A percentile compares a stretch with the other conserved stretches of the same genome.
Conservation (phyloP, 2,329 filamentous ascomycete genomes). For the Cladobotryum mycophilum region DNA sequence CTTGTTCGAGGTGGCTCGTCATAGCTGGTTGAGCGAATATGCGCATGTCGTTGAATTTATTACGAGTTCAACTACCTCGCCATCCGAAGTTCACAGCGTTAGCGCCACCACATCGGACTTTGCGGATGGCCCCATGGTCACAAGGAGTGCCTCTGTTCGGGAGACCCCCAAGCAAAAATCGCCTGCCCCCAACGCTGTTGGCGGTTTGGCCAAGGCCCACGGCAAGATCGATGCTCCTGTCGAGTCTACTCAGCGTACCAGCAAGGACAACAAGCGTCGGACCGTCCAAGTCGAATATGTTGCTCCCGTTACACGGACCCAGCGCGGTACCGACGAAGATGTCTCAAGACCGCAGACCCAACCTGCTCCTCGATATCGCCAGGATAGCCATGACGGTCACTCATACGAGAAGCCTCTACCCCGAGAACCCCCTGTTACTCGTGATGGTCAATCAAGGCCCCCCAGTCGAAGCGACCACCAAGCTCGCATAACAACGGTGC, state of each 20-base stretch:
- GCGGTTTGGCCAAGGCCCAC: conserved; percentile 65
- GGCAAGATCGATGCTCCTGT: conserved; percentile 65
- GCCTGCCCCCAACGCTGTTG: conserved; percentile 41
- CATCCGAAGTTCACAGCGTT: conserved; percentile 76
- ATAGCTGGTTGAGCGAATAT: conserved; percentile 97
- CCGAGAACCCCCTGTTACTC: conserved; percentile 46
- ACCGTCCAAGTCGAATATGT: conserved; percentile 99
- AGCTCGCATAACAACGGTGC: conserved; percentile 35
- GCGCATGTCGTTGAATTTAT: conserved; percentile 96
- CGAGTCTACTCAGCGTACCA: conserved; percentile 51
- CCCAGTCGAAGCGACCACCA: conserved; percentile 37
- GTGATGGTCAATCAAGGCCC: conserved; percentile 36
- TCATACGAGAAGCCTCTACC: conserved; percentile 54
- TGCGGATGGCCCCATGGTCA: conserved; percentile 55
- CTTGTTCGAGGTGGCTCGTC: conserved; percentile 91
- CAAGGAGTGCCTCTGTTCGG: conserved; percentile 87
- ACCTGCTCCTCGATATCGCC: conserved; percentile 41
- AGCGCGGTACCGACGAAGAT: conserved; percentile 40
- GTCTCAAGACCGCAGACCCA: conserved; percentile 19
- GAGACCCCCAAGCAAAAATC: conserved; percentile 70
- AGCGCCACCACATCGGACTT: conserved; percentile 56
- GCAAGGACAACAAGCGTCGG: conserved; percentile 82
- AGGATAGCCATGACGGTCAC: conserved; percentile 21
- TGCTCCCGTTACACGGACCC: conserved; percentile 78
- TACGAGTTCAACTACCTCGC: conserved; percentile 86